Evolutionary conservation across 345 rosid genomes (phyloP).

Genomic region (Corchorus capsularis): DNA sequence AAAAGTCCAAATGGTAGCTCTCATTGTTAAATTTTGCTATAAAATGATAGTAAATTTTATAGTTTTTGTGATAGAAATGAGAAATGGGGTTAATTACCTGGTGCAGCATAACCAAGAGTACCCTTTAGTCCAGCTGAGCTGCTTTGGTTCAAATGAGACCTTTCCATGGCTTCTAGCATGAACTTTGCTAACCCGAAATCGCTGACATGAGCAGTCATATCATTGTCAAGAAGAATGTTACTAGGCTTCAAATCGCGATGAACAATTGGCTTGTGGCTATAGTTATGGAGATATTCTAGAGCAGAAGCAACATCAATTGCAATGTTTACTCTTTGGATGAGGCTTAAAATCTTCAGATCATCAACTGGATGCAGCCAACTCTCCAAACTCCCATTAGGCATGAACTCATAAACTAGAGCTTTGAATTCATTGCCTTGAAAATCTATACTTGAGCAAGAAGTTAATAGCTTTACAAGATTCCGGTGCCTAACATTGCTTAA

Average conservation of each 20-base stretch:
- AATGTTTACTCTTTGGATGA: not conserved
- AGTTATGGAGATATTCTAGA: slow-evolving; percentile 27
- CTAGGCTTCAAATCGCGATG: slow-evolving; percentile 34
- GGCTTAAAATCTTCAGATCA: not conserved
- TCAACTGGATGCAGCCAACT: slow-evolving; percentile 15
- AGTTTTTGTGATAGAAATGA: not conserved
- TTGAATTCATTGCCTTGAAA: slow-evolving; percentile 25
- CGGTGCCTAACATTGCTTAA: slow-evolving; percentile 19
- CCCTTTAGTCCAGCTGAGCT: slow-evolving; percentile 12
- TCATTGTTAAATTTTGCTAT: not conserved
- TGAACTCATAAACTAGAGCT: slow-evolving; percentile 21
- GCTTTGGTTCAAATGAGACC: not conserved
- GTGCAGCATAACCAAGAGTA: slow-evolving; percentile 25
- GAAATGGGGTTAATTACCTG: slow-evolving; percentile 12
- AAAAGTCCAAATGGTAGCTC: not conserved
- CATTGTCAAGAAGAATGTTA: slow-evolving; percentile 13
- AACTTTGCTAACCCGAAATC: slow-evolving; percentile 16
- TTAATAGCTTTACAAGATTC: slow-evolving; percentile 21
- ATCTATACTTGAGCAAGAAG: slow-evolving; percentile 21
- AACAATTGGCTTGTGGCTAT: slow-evolving; percentile 9
- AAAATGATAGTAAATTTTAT: not conserved
- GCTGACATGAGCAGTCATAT: slow-evolving; percentile 13
- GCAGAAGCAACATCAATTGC: slow-evolving; percentile 27
- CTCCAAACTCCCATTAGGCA: slow-evolving; percentile 25
- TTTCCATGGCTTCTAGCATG: not conserved